A percentile compares a stretch with the other conserved stretches of the same genome.
phyloP scores from a whole-genome alignment of 257 asterid species.

The Salvia miltiorrhiza region DNA sequence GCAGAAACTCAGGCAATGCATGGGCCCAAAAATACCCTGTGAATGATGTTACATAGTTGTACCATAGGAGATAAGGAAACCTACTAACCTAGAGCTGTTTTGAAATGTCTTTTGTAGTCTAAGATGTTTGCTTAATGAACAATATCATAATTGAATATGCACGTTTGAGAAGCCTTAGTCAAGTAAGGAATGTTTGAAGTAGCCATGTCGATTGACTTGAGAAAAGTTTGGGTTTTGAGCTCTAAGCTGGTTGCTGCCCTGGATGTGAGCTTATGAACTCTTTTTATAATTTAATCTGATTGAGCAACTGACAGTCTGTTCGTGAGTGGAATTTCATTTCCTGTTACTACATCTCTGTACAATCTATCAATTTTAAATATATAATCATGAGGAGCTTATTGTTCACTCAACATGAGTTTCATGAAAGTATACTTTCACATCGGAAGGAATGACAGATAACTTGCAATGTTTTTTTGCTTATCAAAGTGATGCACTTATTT shows the following conservation, averaged over 20 bases:
- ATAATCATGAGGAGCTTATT: background rate
- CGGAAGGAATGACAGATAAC: constrained; percentile 10
- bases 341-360: background rate
- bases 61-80: no score
- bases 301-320: background rate
- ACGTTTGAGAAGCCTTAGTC: background rate
- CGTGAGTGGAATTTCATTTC: constrained; percentile 1
- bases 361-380: constrained; percentile 12
- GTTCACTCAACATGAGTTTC: background rate
- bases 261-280: background rate
- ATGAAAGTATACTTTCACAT: background rate
- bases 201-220: background rate
- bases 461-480: constrained; percentile 9
- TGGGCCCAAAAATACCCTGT: no score
- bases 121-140: background rate
- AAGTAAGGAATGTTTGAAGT: background rate
- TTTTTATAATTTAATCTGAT: background rate
- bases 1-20: no score
- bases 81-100: no score
- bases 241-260: background rate
- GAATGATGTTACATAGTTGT: no score
- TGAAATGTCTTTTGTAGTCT: background rate
- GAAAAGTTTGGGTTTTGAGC: constrained; percentile 4
- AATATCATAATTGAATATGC: constrained; percentile 2
- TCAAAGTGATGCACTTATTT: background rate